Percentiles rank a stretch among this genome's conserved stretches.
phyloP scores from a whole-genome alignment of 1,284 basidiomycete genomes.

The Tilletia walkeri region DNA sequence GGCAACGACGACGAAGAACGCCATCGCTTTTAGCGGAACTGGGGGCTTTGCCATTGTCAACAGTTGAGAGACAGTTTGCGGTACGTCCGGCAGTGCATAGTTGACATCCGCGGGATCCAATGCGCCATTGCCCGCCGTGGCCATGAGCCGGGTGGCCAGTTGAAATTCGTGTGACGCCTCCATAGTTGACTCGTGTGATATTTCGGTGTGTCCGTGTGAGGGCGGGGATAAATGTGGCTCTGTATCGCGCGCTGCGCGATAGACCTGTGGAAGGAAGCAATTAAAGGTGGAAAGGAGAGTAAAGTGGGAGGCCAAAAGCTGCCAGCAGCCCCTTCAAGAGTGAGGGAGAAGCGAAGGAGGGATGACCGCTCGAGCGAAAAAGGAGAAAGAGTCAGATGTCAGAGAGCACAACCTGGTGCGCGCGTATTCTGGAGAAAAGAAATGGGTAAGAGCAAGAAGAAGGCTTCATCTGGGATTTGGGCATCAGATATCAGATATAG shows the following conservation, averaged over 20 bases:
- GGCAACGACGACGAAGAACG: constrained; percentile 10
- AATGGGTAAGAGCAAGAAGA: too few species aligned
- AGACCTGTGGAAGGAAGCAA: constrained; percentile 3
- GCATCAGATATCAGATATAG: too few species aligned
- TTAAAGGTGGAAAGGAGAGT: neutral
- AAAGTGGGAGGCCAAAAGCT: neutral
- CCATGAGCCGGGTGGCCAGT: neutral
- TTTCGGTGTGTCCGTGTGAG: neutral
- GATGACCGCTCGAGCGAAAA: neutral
- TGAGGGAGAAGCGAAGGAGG: neutral
- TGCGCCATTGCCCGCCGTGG: constrained; percentile 2
- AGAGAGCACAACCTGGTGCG: too few species aligned
- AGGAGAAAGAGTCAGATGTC: neutral
- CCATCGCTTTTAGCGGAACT: neutral
- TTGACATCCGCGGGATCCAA: neutral
- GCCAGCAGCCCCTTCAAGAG: neutral
- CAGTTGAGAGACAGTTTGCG: neutral
- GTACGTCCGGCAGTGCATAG: neutral
- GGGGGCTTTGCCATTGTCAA: neutral
- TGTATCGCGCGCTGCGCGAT: neutral
- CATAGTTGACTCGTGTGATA: neutral
- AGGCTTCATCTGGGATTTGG: too few species aligned
- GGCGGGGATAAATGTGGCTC: neutral
- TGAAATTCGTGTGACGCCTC: neutral
- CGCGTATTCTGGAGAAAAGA: too few species aligned